Percentiles rank a stretch among this genome's conserved stretches.
These are phyloP conservation scores for Sugiyamaella xylanicola DNA, from an alignment of 1,139 yeast genomes.

Conservation along the genomic window DNA sequence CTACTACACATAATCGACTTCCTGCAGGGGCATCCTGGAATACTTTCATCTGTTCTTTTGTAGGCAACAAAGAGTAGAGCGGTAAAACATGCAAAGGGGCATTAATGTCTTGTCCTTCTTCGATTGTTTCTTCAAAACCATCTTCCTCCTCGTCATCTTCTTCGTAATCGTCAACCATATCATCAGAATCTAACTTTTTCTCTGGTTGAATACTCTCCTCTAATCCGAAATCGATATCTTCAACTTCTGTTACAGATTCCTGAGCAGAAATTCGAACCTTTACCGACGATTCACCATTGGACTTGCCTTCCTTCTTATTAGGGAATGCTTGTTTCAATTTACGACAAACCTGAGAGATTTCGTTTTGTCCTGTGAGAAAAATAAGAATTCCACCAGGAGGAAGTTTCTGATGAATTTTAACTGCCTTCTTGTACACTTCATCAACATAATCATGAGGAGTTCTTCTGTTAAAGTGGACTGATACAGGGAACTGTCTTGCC, in stretches of 20 bases:
- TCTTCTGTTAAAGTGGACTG: conserved; percentile 82
- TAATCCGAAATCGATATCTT: conserved; percentile 78
- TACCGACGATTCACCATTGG: conserved; percentile 15
- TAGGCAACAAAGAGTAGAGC: conserved; percentile 85
- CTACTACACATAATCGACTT: conserved; percentile 84
- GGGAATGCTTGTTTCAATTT: conserved; percentile 71
- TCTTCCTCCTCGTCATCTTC: conserved; percentile 65
- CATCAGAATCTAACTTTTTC: conserved; percentile 45
- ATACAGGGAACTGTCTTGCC: conserved; percentile 93
- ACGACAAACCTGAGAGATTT: conserved; percentile 76
- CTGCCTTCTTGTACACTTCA: conserved; percentile 81
- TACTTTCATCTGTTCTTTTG: conserved; percentile 92
- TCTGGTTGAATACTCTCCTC: conserved; percentile 36
- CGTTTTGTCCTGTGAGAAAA: conserved; percentile 93
- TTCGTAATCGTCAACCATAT: conserved; percentile 50
- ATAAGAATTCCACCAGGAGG: conserved; percentile 95
- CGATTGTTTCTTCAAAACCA: conserved; percentile 83
- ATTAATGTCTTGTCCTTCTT: conserved; percentile 70
- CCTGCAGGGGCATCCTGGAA: conserved; percentile 85
- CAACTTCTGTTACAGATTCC: conserved; percentile 75
- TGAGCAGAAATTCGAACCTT: conserved; percentile 58
- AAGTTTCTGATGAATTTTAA: conserved; percentile 79
- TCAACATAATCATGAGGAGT: conserved; percentile 80
- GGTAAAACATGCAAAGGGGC: conserved; percentile 93
- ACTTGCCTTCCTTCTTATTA: conserved; percentile 45